Percentiles rank a stretch among this genome's conserved stretches.
Conservation (phyloP, 306 rosid genomes). For the Begonia loranthoides region DNA sequence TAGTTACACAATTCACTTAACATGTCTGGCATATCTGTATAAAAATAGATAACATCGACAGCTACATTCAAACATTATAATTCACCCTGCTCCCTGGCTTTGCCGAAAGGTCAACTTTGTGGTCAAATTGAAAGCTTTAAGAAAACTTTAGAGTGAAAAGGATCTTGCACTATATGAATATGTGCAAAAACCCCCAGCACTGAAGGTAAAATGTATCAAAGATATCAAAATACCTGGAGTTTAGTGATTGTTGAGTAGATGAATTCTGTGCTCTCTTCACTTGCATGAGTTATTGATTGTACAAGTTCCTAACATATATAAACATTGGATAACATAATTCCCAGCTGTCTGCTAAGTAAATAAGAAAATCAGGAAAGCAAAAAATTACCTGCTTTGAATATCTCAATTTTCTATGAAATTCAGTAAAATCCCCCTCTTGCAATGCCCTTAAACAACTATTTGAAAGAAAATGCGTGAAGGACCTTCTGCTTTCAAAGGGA, state of each 20-base stretch:
- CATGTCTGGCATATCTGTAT: too few relatives aligned
- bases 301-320: constrained; percentile 54
- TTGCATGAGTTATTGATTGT: constrained; percentile 73
- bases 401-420: constrained; percentile 41
- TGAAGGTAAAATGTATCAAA: too few relatives aligned
- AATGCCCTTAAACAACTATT: constrained; percentile 84
- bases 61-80: too few relatives aligned
- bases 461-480: not conserved
- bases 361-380: constrained; percentile 11
- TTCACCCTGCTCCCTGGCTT: too few relatives aligned
- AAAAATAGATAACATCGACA: too few relatives aligned
- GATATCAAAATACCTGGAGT: constrained; percentile 50
- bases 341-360: constrained; percentile 5
- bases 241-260: constrained; percentile 63
- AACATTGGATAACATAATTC: constrained; percentile 11
- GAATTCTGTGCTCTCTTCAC: constrained; percentile 85
- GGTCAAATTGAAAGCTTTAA: too few relatives aligned
- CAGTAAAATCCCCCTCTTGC: constrained; percentile 59
- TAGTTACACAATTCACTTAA: too few relatives aligned
- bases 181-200: too few relatives aligned
- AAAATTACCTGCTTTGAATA: constrained; percentile 74
- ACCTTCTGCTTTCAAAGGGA: too few relatives aligned
- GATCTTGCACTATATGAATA: too few relatives aligned
- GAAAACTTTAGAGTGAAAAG: too few relatives aligned
- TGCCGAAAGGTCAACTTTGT: too few relatives aligned